These are phyloP conservation scores for Tagetes patula DNA, from an alignment of 129 eudicot genomes.

Conservation along the genomic window DNA sequence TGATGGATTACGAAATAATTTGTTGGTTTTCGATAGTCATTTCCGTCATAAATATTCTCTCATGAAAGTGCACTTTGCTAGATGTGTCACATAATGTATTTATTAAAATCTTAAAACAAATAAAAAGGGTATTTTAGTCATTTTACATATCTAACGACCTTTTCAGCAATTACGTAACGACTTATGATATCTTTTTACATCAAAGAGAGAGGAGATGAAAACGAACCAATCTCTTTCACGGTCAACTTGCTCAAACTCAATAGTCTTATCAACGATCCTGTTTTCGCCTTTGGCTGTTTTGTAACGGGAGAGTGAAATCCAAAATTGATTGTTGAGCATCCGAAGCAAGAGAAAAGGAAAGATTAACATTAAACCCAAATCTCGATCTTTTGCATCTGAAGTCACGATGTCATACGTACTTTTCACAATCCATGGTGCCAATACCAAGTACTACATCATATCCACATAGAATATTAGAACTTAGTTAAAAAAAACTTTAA, in stretches of 20 bases:
- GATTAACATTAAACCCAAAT: slow-evolving; percentile 20
- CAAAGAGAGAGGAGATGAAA: not conserved
- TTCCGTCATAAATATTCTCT: no score
- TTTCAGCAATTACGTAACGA: not conserved
- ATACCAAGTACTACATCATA: slow-evolving; percentile 39
- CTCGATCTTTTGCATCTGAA: slow-evolving; percentile 32
- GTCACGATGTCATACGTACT: slow-evolving; percentile 37
- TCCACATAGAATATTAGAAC: slow-evolving; percentile 9
- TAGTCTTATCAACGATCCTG: slow-evolving; percentile 54
- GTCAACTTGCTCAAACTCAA: slow-evolving; percentile 71
- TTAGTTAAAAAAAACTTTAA: not conserved
- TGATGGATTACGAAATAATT: no score
- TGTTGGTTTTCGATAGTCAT: no score
- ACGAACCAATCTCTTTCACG: slow-evolving; percentile 61
- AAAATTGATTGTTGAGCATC: slow-evolving; percentile 55
- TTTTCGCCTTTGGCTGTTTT: slow-evolving; percentile 54
- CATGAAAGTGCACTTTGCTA: no score
- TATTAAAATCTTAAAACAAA: no score
- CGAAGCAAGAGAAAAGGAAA: slow-evolving; percentile 49
- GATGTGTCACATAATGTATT: no score
- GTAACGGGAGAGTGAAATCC: slow-evolving; percentile 65
- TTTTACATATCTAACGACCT: not conserved
- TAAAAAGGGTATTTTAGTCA: not conserved
- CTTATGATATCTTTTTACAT: no score
- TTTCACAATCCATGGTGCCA: slow-evolving; percentile 54